phyloP scores from a whole-genome alignment of 371 early-diverging fungal species.

The Smittium culicis region DNA sequence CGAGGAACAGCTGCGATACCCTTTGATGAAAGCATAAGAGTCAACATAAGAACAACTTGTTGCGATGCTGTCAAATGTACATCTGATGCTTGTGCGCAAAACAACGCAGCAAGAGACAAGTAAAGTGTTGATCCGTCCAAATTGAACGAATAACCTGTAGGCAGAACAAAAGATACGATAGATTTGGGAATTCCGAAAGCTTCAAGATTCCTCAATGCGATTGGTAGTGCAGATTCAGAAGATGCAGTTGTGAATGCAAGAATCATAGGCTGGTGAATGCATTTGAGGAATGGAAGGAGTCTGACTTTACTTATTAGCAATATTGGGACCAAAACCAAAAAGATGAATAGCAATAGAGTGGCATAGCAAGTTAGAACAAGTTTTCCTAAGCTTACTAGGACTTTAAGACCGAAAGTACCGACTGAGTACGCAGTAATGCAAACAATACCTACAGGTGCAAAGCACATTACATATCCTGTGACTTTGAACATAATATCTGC shows the following conservation, averaged over 20 bases:
- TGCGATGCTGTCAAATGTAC: conserved; percentile 39
- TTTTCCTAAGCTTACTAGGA: conserved; percentile 48
- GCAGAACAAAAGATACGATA: conserved; percentile 58
- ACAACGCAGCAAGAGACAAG: conserved; percentile 47
- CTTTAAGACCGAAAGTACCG: conserved; percentile 46
- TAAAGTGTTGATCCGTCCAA: conserved; percentile 69
- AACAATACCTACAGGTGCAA: conserved; percentile 61
- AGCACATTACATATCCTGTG: conserved; percentile 50
- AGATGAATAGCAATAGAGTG: conserved; percentile 40
- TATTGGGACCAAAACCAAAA: conserved; percentile 52
- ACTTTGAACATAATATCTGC: conserved; percentile 58
- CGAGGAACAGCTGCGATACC: conserved; percentile 72
- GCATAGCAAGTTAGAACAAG: conserved; percentile 53
- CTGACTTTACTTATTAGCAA: conserved; percentile 43
- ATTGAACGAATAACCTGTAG: conserved; percentile 71
- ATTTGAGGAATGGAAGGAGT: conserved; percentile 37
- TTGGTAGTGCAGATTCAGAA: conserved; percentile 63
- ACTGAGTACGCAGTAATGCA: conserved; percentile 52
- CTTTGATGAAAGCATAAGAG: conserved; percentile 59
- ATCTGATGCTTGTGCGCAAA: conserved; percentile 51
- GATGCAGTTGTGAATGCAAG: conserved; percentile 78
- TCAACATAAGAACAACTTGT: conserved; percentile 55
- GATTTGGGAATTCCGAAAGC: conserved; percentile 55
- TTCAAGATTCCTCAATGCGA: conserved; percentile 58
- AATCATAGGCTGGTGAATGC: conserved; percentile 47